A percentile compares a stretch with the other conserved stretches of the same genome.
Evolutionary conservation across 805 yeast genomes (phyloP).

Genomic region (Kuraishia borneana): DNA sequence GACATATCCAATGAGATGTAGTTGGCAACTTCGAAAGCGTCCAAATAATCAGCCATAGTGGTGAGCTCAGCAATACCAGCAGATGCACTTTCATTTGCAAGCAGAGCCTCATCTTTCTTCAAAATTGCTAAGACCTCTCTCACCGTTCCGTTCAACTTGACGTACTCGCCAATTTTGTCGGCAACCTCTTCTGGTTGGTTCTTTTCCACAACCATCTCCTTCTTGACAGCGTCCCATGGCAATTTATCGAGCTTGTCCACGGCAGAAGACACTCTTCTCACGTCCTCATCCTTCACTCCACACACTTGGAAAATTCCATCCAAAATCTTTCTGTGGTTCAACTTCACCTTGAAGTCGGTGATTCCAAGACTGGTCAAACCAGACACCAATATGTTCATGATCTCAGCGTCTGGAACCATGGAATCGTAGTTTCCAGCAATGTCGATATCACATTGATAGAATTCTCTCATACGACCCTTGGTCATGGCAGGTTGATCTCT

Average conservation of each 20-base stretch:
- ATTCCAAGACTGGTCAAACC: conserved; percentile 81
- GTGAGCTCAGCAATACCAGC: conserved; percentile 77
- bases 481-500: conserved; percentile 99
- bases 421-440: conserved; percentile 86
- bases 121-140: conserved; percentile 48
- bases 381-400: conserved; percentile 69
- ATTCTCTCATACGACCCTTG: conserved; percentile 99
- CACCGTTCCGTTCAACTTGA: conserved; percentile 71
- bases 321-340: conserved; percentile 90
- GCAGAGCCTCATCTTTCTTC: conserved; percentile 43
- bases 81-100: conserved; percentile 60
- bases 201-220: conserved; percentile 88
- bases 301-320: conserved; percentile 94
- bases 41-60: conserved; percentile 61
- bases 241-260: conserved; percentile 93
- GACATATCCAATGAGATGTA: conserved; percentile 83
- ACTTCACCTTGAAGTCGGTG: conserved; percentile 77
- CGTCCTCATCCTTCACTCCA: conserved; percentile 91
- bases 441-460: conserved; percentile 97
- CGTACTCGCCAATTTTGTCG: conserved; percentile 85
- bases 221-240: conserved; percentile 91
- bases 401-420: conserved; percentile 96
- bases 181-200: conserved; percentile 87
- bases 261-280: conserved; percentile 86
- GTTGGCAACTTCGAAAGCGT: conserved; percentile 66